Percentiles rank a stretch among this genome's conserved stretches.
Evolutionary conservation across 768 basidiomycete species (phyloP).

Genomic region (Kwoniella europaea): DNA sequence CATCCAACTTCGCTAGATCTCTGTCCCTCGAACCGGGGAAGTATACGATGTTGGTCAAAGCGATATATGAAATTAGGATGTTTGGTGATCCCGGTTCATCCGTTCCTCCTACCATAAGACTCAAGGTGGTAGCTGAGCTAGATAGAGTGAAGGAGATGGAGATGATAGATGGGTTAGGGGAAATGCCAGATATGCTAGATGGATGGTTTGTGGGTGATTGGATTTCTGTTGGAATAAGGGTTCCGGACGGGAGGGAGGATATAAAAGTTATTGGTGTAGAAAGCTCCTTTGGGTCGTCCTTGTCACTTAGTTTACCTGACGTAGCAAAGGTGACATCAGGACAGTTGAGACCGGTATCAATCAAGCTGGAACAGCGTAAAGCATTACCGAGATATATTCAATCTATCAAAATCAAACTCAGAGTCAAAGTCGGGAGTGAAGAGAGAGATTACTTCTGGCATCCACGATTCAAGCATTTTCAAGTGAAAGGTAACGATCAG

Average conservation of each 20-base stretch:
- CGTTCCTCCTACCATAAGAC: constrained; percentile 64
- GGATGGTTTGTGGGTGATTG: constrained; percentile 74
- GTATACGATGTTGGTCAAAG: constrained; percentile 76
- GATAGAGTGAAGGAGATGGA: constrained; percentile 46
- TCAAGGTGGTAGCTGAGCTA: constrained; percentile 64
- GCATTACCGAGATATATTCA: constrained; percentile 6
- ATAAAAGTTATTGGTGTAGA: constrained; percentile 26
- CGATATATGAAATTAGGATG: constrained; percentile 85
- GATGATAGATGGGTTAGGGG: constrained; percentile 63
- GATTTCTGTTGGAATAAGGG: constrained; percentile 65
- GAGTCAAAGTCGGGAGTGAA: not conserved
- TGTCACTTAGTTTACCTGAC: constrained; percentile 9
- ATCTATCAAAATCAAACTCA: constrained; percentile 13
- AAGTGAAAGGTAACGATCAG: not conserved
- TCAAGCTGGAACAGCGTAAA: constrained; percentile 10
- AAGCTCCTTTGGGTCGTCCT: not conserved
- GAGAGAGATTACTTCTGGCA: constrained; percentile 16
- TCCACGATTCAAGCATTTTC: constrained; percentile 23
- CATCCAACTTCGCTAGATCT: constrained; percentile 65
- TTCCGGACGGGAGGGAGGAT: constrained; percentile 61
- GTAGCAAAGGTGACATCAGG: constrained; percentile 9
- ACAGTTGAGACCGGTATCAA: constrained; percentile 28
- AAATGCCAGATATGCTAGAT: constrained; percentile 72
- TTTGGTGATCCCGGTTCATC: constrained; percentile 73
- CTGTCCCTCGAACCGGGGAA: constrained; percentile 61